Conservation (phyloP, 1,284 basidiomycete genomes). For the Phenoliferia sp. region DNA sequence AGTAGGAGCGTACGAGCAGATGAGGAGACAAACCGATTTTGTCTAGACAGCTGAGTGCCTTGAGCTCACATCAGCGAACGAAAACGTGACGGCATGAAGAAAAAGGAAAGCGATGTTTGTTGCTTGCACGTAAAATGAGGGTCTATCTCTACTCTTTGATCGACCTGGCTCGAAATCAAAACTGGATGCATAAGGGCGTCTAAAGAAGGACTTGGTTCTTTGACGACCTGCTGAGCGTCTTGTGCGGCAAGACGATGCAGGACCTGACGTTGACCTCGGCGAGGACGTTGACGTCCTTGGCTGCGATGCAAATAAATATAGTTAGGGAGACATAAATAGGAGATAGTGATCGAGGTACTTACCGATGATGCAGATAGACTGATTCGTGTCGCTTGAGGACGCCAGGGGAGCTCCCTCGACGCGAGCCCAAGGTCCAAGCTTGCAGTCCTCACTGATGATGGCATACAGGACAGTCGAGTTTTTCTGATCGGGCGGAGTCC, state of each 20-base stretch:
- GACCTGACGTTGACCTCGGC: conserved; percentile 45
- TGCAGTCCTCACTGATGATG: conserved; percentile 46
- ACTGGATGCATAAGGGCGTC: not conserved
- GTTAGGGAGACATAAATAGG: not conserved
- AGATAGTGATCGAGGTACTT: conserved; percentile 6
- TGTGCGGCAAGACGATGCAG: conserved; percentile 51
- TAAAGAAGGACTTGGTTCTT: conserved; percentile 50
- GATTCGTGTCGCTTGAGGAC: conserved; percentile 45
- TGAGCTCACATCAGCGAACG: no score
- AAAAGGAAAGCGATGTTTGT: no score
- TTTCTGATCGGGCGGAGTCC: conserved; percentile 36
- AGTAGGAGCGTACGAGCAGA: no score
- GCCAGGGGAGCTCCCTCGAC: conserved; percentile 45
- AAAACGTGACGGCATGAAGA: no score
- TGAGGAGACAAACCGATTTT: no score
- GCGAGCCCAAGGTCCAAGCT: conserved; percentile 49
- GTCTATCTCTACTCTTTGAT: no score
- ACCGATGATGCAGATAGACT: conserved; percentile 49
- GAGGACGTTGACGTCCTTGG: conserved; percentile 46
- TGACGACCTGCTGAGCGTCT: conserved; percentile 45
- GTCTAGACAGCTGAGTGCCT: no score
- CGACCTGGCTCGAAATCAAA: no score
- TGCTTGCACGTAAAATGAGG: no score
- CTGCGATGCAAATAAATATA: conserved; percentile 20
- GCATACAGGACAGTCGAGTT: conserved; percentile 48